Evolutionary conservation across 2,329 filamentous ascomycete species (phyloP).

Genomic region (Chrysosporium queenslandicum): DNA sequence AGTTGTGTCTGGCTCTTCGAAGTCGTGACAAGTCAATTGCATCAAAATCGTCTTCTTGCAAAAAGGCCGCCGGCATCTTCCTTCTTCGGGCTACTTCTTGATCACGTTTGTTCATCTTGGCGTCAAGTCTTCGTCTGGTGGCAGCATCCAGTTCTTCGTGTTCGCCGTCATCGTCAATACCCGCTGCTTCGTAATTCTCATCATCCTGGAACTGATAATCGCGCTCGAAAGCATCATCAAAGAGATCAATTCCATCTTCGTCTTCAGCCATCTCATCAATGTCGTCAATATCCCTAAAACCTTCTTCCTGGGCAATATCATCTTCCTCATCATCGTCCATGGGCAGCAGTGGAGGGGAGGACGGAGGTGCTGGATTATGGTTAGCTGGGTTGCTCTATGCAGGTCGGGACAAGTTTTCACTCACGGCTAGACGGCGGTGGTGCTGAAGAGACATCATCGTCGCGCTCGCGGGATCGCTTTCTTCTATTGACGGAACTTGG

Average conservation of each 20-base stretch:
- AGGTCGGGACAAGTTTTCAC: constrained; percentile 24
- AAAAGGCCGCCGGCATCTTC: constrained; percentile 52
- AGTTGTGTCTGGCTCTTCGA: constrained; percentile 73
- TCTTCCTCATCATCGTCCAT: constrained; percentile 39
- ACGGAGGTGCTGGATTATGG: constrained; percentile 39
- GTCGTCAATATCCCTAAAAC: constrained; percentile 55
- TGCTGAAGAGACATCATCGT: constrained; percentile 50
- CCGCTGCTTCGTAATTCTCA: constrained; percentile 46
- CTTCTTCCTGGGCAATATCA: constrained; percentile 46
- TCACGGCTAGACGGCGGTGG: constrained; percentile 54
- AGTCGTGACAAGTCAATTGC: constrained; percentile 79
- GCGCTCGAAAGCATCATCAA: constrained; percentile 56
- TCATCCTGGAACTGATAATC: constrained; percentile 45
- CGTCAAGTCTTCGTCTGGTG: constrained; percentile 50
- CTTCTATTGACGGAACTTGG: constrained; percentile 43
- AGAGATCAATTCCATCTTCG: constrained; percentile 59
- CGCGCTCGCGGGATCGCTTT: constrained; percentile 53
- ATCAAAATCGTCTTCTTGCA: constrained; percentile 70
- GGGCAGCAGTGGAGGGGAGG: constrained; percentile 51
- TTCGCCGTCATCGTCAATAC: constrained; percentile 56
- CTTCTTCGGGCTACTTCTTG: constrained; percentile 49
- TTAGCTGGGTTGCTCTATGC: constrained; percentile 8
- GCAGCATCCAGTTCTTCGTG: constrained; percentile 52
- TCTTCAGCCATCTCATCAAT: constrained; percentile 60
- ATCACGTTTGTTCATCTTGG: constrained; percentile 52